Conservation (phyloP, 805 yeast species). For the Suhomyces kilbournensis region DNA sequence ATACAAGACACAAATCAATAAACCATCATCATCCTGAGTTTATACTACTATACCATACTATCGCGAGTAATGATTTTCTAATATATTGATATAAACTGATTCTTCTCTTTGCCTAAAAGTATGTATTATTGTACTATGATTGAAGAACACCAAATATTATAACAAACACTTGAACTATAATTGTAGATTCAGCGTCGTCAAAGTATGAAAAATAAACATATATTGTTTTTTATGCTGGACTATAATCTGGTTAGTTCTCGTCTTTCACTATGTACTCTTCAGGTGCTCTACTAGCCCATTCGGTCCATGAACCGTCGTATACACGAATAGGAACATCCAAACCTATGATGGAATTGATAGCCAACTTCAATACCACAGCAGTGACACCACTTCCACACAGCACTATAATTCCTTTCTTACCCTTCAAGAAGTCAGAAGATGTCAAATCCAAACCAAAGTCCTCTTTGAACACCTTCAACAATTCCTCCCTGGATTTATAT, state of each 20-base stretch:
- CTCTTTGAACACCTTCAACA: constrained; percentile 44
- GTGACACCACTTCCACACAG: constrained; percentile 98
- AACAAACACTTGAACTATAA: no score
- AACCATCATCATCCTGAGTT: background rate
- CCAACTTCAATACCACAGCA: constrained; percentile 78
- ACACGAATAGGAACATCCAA: constrained; percentile 38
- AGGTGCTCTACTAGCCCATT: constrained; percentile 79
- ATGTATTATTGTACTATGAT: background rate
- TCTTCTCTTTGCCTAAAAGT: background rate
- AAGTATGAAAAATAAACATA: no score
- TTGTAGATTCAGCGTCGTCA: no score
- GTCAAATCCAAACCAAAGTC: constrained; percentile 33
- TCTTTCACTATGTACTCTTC: constrained; percentile 47
- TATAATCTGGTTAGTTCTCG: background rate
- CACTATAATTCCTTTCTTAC: constrained; percentile 66
- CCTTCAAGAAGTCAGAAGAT: constrained; percentile 24
- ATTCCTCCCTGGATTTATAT: constrained; percentile 47
- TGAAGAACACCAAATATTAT: no score
- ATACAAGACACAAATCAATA: constrained; percentile 10
- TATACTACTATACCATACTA: background rate
- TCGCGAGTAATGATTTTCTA: background rate
- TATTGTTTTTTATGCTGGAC: no score
- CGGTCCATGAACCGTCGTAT: constrained; percentile 84
- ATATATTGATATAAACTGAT: background rate
- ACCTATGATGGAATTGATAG: constrained; percentile 42